Base-by-base conservation (phyloP, 2,329 filamentous ascomycete species). In the Stagonosporopsis tanaceti region DNA sequence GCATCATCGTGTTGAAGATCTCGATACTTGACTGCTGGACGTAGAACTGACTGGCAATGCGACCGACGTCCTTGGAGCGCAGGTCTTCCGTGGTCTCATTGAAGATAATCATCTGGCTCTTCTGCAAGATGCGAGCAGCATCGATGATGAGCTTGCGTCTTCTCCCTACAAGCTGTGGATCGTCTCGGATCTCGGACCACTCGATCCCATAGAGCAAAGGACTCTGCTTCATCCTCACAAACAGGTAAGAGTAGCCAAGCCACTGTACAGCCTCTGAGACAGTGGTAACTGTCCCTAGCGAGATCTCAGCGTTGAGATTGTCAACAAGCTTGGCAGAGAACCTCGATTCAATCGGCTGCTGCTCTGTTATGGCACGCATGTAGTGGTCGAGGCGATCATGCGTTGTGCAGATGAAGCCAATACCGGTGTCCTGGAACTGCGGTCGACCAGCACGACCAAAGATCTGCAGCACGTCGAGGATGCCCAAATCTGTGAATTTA, bases 101-200 rank as follows among this genome's bases (percentile, higher is more conserved):
- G 81, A 94, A 99, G 54, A 99, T 95, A 69, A 99, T 95, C 96
- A 99, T 99, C 77, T 99, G 95, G 66, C 92, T 96, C 71, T 93
- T 85, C 71, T 97, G 93, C 40, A 99, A 80, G 5, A 92, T 91
- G 40, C 89, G 85, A 0, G 95, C 95, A 24, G 95, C 95, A 67
- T 96, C 89, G 41, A 96, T 93, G 51, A 95, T 90, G 50, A 99
- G 82, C 63, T 95, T 89, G 3, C 93, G 87, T 48, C 95, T 87
- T 65, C 94, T 85, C 70, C 95, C 90, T 2, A 97, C 92, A 25
- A 99, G 84, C 57, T 88, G 89, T 0, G 93, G 93, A 68, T 99
- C 95, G 65, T 98, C 91, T 30, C 88, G 84, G 51, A 92, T 90
- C 76, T 99, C 95, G 15, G 89, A 84, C 91, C 92, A 98, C 66